phyloP scores from a whole-genome alignment of 345 rosid species.

The Bretschneidera sinensis region DNA sequence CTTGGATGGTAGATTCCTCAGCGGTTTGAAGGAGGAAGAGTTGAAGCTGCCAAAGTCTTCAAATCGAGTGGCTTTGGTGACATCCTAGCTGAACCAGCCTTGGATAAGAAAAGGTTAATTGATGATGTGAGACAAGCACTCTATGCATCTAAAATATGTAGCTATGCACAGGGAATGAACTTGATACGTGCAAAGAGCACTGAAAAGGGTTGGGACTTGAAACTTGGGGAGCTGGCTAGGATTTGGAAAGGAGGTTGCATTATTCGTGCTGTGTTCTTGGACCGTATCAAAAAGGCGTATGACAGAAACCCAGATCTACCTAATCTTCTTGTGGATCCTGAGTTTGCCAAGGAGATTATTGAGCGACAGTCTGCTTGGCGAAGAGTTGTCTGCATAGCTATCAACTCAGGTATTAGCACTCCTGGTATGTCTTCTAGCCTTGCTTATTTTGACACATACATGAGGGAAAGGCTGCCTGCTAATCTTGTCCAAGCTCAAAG shows the following conservation, averaged over 20 bases:
- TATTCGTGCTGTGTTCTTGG: slow-evolving; percentile 83
- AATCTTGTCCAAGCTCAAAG: slow-evolving; percentile 96
- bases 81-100: slow-evolving; percentile 46
- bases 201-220: slow-evolving; percentile 80
- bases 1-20: slow-evolving; percentile 82
- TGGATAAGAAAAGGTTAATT: slow-evolving; percentile 74
- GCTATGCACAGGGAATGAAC: slow-evolving; percentile 98
- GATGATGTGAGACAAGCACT: slow-evolving; percentile 90
- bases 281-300: slow-evolving; percentile 93
- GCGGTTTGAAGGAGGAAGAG: slow-evolving; percentile 94
- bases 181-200: slow-evolving; percentile 83
- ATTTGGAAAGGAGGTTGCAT: slow-evolving; percentile 99
- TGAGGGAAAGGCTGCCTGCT: slow-evolving; percentile 82
- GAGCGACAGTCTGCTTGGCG: slow-evolving; percentile 96
- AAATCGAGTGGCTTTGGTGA: slow-evolving; percentile 70
- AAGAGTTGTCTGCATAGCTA: slow-evolving; percentile 77
- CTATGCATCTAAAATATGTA: slow-evolving; percentile 89
- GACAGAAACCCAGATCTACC: slow-evolving; percentile 82
- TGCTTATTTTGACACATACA: slow-evolving; percentile 81
- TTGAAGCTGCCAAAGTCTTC: slow-evolving; percentile 80
- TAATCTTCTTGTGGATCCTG: slow-evolving; percentile 91
- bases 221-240: slow-evolving; percentile 88
- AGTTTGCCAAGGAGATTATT: slow-evolving; percentile 88
- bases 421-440: slow-evolving; percentile 97
- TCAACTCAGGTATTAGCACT: slow-evolving; percentile 86